Evolutionary conservation across 1,284 basidiomycete species (phyloP).

Genomic region (Gymnopus androsaceus): DNA sequence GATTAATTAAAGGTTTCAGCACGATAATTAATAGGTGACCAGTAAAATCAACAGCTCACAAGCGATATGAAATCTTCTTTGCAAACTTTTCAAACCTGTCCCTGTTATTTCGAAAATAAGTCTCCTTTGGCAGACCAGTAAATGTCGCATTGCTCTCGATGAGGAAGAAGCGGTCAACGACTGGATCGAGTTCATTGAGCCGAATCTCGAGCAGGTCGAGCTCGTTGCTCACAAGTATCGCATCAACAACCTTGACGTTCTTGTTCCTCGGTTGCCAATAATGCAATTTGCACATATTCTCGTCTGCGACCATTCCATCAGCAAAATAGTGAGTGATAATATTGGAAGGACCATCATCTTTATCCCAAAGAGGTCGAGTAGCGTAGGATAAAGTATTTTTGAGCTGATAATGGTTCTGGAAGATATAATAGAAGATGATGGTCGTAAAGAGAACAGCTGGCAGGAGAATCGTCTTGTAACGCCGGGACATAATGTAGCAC

Average conservation of each 20-base stretch:
- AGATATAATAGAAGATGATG: constrained; percentile 34
- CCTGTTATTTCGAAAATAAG: constrained; percentile 50
- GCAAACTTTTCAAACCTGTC: constrained; percentile 53
- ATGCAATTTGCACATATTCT: constrained; percentile 53
- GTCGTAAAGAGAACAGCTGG: constrained; percentile 32
- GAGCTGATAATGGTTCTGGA: constrained; percentile 45
- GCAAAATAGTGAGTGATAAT: constrained; percentile 58
- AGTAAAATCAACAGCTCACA: constrained; percentile 40
- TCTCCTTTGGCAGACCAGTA: constrained; percentile 59
- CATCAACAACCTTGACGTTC: constrained; percentile 48
- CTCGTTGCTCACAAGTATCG: constrained; percentile 65
- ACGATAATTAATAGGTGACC: no score
- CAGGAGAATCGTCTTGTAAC: constrained; percentile 16
- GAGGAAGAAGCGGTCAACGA: constrained; percentile 68
- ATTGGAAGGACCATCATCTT: constrained; percentile 46
- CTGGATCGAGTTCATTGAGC: constrained; percentile 60
- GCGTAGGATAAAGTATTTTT: constrained; percentile 58
- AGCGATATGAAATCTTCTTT: constrained; percentile 54
- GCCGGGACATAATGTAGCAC: constrained; percentile 2
- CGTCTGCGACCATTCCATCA: constrained; percentile 49
- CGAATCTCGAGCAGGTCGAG: constrained; percentile 71
- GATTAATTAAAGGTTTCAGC: not conserved
- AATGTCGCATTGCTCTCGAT: constrained; percentile 67
- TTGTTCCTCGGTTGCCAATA: constrained; percentile 47
- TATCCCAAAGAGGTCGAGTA: constrained; percentile 68